These are phyloP conservation scores for Bifiguratus adelaidae DNA, from an alignment of 192 early-diverging fungal genomes.

Conservation along the genomic window DNA sequence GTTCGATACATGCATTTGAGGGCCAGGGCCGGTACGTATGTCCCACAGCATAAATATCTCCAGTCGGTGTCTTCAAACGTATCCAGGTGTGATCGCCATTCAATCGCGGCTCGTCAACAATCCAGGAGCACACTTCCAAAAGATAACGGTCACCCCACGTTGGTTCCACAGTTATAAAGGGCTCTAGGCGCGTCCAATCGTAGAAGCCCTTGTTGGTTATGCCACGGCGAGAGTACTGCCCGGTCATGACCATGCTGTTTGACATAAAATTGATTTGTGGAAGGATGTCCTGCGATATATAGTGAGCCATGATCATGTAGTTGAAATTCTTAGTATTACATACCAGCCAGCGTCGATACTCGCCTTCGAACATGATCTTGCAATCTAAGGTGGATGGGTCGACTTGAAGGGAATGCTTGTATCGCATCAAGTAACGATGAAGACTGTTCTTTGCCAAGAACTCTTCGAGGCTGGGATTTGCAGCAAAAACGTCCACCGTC, in stretches of 20 bases:
- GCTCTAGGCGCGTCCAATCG: conserved; percentile 1
- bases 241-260: not conserved
- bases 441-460: not conserved
- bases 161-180: not conserved
- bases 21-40: conserved; percentile 1
- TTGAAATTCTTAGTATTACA: not conserved
- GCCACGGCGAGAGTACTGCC: not conserved
- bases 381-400: not conserved
- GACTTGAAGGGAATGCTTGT: not conserved
- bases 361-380: not conserved
- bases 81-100: not conserved
- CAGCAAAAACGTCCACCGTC: not conserved
- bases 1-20: no score
- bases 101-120: not conserved
- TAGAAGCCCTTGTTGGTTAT: not conserved
- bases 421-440: not conserved
- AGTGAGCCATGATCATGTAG: not conserved
- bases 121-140: not conserved
- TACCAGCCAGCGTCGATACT: not conserved
- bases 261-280: not conserved
- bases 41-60: not conserved
- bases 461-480: not conserved
- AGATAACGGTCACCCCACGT: not conserved
- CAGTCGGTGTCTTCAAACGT: not conserved
- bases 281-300: not conserved